A percentile compares a stretch with the other conserved stretches of the same genome.
These are phyloP conservation scores for Colletotrichum eleusines DNA, from an alignment of 2,329 filamentous ascomycete species.

Conservation along the genomic window DNA sequence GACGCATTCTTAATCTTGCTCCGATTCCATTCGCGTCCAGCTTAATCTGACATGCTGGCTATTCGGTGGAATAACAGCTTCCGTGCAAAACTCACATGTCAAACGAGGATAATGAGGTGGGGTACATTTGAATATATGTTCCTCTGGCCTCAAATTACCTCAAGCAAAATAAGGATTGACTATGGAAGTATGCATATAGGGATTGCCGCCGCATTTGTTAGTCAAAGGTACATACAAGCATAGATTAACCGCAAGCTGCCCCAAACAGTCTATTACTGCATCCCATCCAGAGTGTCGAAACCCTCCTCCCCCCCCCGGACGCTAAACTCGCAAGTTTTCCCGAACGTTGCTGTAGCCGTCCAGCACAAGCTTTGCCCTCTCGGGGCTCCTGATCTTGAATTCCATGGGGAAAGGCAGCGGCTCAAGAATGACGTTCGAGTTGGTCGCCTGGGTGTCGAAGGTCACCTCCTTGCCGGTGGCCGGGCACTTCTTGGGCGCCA, in stretches of 20 bases:
- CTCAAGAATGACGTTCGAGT: slow-evolving; percentile 66
- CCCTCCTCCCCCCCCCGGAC: no score
- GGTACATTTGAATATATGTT: background rate
- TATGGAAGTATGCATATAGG: background rate
- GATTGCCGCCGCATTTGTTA: background rate
- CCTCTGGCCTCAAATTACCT: background rate
- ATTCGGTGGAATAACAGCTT: no score
- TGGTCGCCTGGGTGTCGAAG: slow-evolving; percentile 63
- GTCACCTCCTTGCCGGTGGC: slow-evolving; percentile 56
- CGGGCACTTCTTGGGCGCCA: slow-evolving; percentile 55
- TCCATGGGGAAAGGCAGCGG: slow-evolving; percentile 60
- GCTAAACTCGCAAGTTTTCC: slow-evolving; percentile 48
- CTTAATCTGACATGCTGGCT: background rate
- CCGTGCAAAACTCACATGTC: background rate
- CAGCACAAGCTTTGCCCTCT: slow-evolving; percentile 54
- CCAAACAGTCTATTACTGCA: no score
- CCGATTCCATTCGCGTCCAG: background rate
- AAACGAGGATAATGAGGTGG: background rate
- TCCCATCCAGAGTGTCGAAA: no score
- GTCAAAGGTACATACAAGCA: background rate
- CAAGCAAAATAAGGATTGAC: no score
- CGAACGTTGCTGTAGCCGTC: slow-evolving; percentile 52
- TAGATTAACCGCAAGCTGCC: background rate
- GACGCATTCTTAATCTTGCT: slow-evolving; percentile 10
- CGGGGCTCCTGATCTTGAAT: slow-evolving; percentile 56